Evolutionary conservation across 768 basidiomycete genomes (phyloP).

Genomic region (Suillus subalutaceus): DNA sequence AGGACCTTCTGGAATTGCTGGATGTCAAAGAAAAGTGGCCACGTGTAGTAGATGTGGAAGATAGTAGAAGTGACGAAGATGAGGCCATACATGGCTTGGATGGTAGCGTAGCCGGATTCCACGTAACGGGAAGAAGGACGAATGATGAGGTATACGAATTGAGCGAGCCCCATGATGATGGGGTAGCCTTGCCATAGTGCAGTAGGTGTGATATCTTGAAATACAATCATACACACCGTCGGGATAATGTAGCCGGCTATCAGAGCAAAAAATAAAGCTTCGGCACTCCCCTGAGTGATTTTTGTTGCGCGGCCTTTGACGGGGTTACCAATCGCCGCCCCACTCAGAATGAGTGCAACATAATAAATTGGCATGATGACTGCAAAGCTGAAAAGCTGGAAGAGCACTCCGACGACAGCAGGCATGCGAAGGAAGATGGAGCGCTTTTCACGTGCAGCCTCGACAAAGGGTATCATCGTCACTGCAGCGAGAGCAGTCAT

Average conservation of each 20-base stretch:
- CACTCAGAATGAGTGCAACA: conserved; percentile 46
- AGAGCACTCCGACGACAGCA: conserved; percentile 42
- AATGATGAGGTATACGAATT: conserved; percentile 41
- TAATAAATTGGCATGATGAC: conserved; percentile 51
- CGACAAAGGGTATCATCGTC: conserved; percentile 45
- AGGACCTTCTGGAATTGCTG: conserved; percentile 16
- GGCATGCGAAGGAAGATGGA: conserved; percentile 43
- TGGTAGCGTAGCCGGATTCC: conserved; percentile 25
- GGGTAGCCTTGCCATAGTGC: conserved; percentile 61
- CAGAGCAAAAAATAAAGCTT: conserved; percentile 55
- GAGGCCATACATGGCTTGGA: conserved; percentile 19
- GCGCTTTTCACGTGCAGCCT: conserved; percentile 44
- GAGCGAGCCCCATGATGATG: conserved; percentile 45
- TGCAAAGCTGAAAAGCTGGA: conserved; percentile 47
- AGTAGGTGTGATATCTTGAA: conserved; percentile 46
- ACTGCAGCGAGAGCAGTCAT: conserved; percentile 17
- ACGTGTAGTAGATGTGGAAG: conserved; percentile 29
- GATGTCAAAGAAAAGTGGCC: conserved; percentile 16
- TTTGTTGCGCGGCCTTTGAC: conserved; percentile 21
- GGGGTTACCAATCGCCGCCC: conserved; percentile 23
- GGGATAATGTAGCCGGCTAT: conserved; percentile 50
- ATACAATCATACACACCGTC: conserved; percentile 44
- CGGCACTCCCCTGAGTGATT: conserved; percentile 49
- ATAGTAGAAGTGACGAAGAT: conserved; percentile 26
- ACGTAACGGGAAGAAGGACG: conserved; percentile 28